phyloP scores from a whole-genome alignment of 192 early-diverging fungal species.

The Geranomyces michiganensis region DNA sequence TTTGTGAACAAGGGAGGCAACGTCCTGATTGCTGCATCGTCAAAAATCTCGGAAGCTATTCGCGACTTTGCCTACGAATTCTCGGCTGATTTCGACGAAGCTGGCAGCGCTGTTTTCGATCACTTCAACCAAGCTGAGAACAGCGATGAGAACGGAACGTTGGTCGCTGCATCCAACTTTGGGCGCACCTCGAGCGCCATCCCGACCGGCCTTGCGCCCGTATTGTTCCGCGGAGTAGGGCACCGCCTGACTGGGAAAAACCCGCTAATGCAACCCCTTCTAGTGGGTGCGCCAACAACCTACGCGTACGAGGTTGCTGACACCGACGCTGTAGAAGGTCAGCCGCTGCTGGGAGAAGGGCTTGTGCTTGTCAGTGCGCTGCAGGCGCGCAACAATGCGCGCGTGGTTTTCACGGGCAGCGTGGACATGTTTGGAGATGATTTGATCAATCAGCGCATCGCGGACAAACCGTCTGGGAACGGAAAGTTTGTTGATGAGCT shows the following conservation, averaged over 20 bases:
- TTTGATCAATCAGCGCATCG: constrained; percentile 28
- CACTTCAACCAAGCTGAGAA: constrained; percentile 58
- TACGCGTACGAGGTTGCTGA: constrained; percentile 64
- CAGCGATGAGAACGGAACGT: constrained; percentile 50
- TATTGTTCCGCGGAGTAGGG: constrained; percentile 80
- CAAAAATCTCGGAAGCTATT: constrained; percentile 65
- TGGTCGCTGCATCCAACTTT: constrained; percentile 59
- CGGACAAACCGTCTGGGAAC: constrained; percentile 60
- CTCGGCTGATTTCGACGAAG: constrained; percentile 81
- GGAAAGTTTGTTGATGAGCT: constrained; percentile 73
- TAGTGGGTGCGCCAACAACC: constrained; percentile 56
- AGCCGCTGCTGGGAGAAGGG: constrained; percentile 57
- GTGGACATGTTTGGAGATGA: constrained; percentile 80
- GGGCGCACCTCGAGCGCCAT: constrained; percentile 45
- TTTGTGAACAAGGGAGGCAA: constrained; percentile 94
- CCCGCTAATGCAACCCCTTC: constrained; percentile 67
- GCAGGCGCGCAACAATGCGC: constrained; percentile 88
- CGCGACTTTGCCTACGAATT: constrained; percentile 90
- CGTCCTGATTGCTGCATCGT: constrained; percentile 72
- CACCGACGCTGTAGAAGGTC: constrained; percentile 41
- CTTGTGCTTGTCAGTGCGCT: constrained; percentile 79
- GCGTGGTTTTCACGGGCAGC: constrained; percentile 83
- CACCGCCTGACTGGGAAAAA: constrained; percentile 66
- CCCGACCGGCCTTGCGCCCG: constrained; percentile 33
- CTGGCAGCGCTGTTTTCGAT: constrained; percentile 72